Base-by-base conservation (phyloP, 768 basidiomycete species). In the Zangia roseola region DNA sequence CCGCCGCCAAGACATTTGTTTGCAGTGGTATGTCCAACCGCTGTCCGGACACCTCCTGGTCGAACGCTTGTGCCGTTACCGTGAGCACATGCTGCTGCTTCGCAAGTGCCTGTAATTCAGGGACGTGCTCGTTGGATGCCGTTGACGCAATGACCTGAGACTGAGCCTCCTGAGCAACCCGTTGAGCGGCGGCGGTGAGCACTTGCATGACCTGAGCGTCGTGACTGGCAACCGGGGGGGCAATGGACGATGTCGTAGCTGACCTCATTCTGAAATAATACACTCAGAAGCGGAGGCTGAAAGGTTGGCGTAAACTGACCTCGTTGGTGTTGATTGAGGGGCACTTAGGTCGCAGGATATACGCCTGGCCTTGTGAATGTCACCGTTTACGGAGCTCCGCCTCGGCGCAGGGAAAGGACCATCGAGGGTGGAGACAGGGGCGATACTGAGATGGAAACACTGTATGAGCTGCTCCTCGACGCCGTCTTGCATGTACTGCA, bases 31-130 rank as follows among this genome's bases (percentile, higher is more conserved):
- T 77, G n/a, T 71, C 72, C 31, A 61, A 69, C n/a, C 67, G 59
- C 37, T 79, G 75, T 28, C 80, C 82, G 20, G 77, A 77, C 37
- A 83, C 74, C 46, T 83, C 88, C 50, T 80, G 78, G 64, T 88
- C 86, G 56, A 90, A 82, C 13, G 88, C 90, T 55, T 86, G 76
- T 13, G 88, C 86, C 3, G 90, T 79, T 41, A 80, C 70, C 9
- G 78, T 80, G 43, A 92, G 75, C 48, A 91, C 86, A 56, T 89
- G 82, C 59, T 87, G 88, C 71, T 91, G 89, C 65, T 88, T 88
- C 42, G 80, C 84, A 44, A 92, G 79, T 21, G 82, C 82, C 60
- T 86, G 80, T 10, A 88, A 64, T 55, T 84, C 76, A 8, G 67
- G 70, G 16, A 67, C 71, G 24, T 71, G 66, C 26, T 72, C 72